Evolutionary conservation across 2,329 filamentous ascomycete genomes (phyloP), one percentile per base, ranked within the genome.

Genomic region (Paraphaeosphaeria minitans): DNA sequence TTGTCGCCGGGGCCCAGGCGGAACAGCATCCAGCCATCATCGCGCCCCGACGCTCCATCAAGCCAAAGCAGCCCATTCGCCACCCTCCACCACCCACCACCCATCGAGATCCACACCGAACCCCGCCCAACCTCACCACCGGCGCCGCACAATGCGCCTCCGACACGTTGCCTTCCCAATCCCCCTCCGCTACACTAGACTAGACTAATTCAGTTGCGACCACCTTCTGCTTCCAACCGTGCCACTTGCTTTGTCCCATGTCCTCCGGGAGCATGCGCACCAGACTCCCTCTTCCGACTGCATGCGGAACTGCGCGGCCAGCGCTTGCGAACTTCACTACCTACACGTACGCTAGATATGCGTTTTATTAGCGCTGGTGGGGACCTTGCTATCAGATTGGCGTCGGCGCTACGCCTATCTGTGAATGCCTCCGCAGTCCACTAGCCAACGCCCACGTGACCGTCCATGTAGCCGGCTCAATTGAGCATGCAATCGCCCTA

Each of bases 21-120:
- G 62, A 65, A 65, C 64, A 61, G 61, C 57, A 65, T 66, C 63
- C 55, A 62, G 54, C 46, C 46, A 39, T 16, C 29, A 35, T 49
- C 8, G 50, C 39, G 16, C 27, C 16, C 55, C 49, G 43, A 43
- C 54, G 14, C 46, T 4, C 46, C 45, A 39, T 22, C 54, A 45
- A 42, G 57, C 37, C 56, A 45, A 45, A 35, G 53, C 48, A 42
- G 49, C 31, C 56, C 21, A 41, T 47, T 58, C 46, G 52, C 56
- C 56, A 55, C 56, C 45, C 39, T 22, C 50, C 45, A 43, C 50
- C 27, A 10, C 35, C 37, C 31, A 53, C 33, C 22, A 55, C 16
- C 45, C 45, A 45, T 37, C 50, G 41, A 39, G 42, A 53, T 45
- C 51, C 51, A 53, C 41, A 12, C 35, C 2, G 14, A 29, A 39